Evolutionary conservation across 257 asterid genomes (phyloP), one percentile per base, ranked within the genome.

Genomic region (Fraxinus quadrangulata): DNA sequence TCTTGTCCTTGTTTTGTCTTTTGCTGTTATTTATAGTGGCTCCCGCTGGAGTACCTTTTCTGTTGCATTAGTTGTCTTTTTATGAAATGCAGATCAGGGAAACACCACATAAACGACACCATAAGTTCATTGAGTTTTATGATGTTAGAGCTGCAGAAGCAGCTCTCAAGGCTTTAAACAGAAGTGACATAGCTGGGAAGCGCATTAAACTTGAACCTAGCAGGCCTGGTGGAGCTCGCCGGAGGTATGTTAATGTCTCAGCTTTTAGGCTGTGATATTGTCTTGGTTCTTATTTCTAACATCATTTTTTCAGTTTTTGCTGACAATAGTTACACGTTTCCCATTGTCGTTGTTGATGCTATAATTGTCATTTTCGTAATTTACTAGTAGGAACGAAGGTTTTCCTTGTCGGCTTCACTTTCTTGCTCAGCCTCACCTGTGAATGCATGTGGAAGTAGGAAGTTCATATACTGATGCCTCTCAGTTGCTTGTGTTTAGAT

Each of bases 121-220:
- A 96, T 81, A 96, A 96, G 89, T 96, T 96, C 88, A 92, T 96
- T 1, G 99, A 94, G 88, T 94, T 89, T 77, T 94, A 91, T 71
- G 98, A 94, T 79, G 97, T 92, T 77, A 89, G 98, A 87, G 95
- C 91, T 73, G 96, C 98, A n/a, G 98, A 94, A 73, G 97, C 95
- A 69, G 98, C 98, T 78, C 93, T 94, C 47, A 92, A 90, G 89
- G 94, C 97, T 69, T 88, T 94, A 81, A 94, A 92, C 78, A 86
- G 97, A 80, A 81, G 97, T 69, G 98, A 94, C 85, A 94, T 94
- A 75, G 93, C 92, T 83, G 98, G 97, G 61, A 92, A 94, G 85
- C 94, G 96, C 70, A 92, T 94, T 82, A 94, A 91, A 88, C 97
- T 94, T 73, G 98, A 94, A 85, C 98, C 97, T 75, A 92, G 97